These are phyloP conservation scores for Diaporthe helianthi DNA, from an alignment of 2,329 filamentous ascomycete genomes.

Conservation along the genomic window DNA sequence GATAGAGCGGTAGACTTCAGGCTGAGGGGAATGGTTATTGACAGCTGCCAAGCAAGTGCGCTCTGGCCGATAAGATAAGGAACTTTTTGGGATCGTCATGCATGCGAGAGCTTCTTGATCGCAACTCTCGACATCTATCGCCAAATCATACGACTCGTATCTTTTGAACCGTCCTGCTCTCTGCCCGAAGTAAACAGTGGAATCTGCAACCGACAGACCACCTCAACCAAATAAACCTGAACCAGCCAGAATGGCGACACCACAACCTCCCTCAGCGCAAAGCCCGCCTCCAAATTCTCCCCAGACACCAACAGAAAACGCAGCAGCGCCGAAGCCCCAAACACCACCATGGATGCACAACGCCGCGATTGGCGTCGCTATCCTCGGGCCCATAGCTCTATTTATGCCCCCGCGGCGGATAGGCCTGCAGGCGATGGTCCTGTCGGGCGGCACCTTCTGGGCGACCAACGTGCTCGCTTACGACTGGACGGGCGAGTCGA, in stretches of 20 bases:
- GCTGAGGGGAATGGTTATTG: not conserved
- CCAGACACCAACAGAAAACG: not conserved
- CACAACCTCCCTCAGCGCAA: constrained; percentile 28
- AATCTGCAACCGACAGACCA: not conserved
- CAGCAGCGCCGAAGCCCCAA: constrained; percentile 25
- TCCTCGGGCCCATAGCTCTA: constrained; percentile 56
- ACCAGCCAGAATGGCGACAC: constrained; percentile 27
- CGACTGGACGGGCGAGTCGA: constrained; percentile 63
- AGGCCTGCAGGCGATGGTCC: constrained; percentile 58
- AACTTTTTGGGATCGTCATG: constrained; percentile 28
- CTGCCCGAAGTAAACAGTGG: not conserved
- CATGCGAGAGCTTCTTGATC: not conserved
- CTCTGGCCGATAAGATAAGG: constrained; percentile 30
- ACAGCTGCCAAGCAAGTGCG: not conserved
- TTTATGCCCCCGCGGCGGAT: constrained; percentile 59
- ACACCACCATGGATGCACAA: constrained; percentile 52
- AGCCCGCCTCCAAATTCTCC: constrained; percentile 10
- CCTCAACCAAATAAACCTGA: not conserved
- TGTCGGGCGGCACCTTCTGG: constrained; percentile 58
- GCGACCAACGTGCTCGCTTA: constrained; percentile 62
- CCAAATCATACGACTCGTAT: not conserved
- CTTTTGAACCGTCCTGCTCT: not conserved
- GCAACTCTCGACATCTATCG: not conserved
- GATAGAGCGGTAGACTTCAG: not conserved
- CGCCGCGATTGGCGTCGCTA: constrained; percentile 54